Conservation (phyloP, 192 early-diverging fungal species). For the Spizellomyces sp. region DNA sequence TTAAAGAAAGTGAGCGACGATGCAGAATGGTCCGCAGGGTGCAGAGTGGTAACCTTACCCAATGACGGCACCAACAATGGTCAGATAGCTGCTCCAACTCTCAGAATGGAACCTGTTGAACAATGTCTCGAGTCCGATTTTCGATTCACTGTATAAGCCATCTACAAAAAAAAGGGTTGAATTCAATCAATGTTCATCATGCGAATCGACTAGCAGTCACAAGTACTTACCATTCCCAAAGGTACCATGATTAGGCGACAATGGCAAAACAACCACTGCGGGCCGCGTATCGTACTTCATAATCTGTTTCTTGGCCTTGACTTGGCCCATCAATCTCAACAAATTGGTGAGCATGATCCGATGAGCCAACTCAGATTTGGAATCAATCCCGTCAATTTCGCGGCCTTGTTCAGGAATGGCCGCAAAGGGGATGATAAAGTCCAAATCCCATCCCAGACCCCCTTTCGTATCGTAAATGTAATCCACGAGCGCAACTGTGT, state of each 20-base stretch:
- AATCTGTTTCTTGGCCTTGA: slow-evolving; percentile 81
- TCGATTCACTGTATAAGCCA: slow-evolving; percentile 93
- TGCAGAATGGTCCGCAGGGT: no score
- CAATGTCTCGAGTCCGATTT: slow-evolving; percentile 90
- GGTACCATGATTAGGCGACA: slow-evolving; percentile 96
- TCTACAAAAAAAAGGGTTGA: slow-evolving; percentile 45
- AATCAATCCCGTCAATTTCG: slow-evolving; percentile 83
- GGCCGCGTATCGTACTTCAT: slow-evolving; percentile 81
- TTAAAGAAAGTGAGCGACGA: no score
- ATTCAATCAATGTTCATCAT: neutral
- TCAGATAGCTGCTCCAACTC: slow-evolving; percentile 83
- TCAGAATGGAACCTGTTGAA: slow-evolving; percentile 91
- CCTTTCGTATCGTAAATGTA: slow-evolving; percentile 80
- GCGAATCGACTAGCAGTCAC: neutral
- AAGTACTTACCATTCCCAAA: slow-evolving; percentile 65
- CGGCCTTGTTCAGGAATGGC: slow-evolving; percentile 88
- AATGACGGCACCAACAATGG: slow-evolving; percentile 89
- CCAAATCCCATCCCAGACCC: slow-evolving; percentile 91
- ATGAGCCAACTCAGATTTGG: slow-evolving; percentile 88
- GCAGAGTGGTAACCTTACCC: slow-evolving; percentile 39
- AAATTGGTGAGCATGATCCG: slow-evolving; percentile 95
- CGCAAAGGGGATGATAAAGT: slow-evolving; percentile 93
- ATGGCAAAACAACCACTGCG: slow-evolving; percentile 82
- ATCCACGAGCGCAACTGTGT: slow-evolving; percentile 76
- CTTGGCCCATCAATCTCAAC: slow-evolving; percentile 79